phyloP scores from a whole-genome alignment of 805 yeast genomes.

The Saccharomyces mikatae region DNA sequence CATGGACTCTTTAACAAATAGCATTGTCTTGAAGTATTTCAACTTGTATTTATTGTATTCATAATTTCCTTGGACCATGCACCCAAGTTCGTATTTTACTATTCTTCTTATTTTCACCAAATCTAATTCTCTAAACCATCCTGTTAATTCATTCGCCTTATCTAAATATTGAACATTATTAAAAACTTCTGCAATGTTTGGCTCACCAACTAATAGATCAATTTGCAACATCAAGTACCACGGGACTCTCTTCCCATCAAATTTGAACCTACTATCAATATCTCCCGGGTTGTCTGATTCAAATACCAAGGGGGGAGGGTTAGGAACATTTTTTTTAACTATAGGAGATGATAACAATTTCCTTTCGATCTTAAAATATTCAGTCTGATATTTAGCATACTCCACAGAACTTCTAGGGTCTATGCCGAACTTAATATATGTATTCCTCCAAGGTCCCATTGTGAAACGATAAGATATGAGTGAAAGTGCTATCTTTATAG shows the following conservation, averaged over 20 bases:
- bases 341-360: slow-evolving; percentile 19
- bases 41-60: slow-evolving; percentile 36
- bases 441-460: slow-evolving; percentile 92
- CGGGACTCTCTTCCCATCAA: slow-evolving; percentile 68
- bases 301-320: slow-evolving; percentile 27
- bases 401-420: slow-evolving; percentile 56
- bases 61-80: slow-evolving; percentile 45
- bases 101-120: slow-evolving; percentile 60
- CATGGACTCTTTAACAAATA: slow-evolving; percentile 33
- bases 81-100: slow-evolving; percentile 61
- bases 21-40: slow-evolving; percentile 35
- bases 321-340: slow-evolving; percentile 26
- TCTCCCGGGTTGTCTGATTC: slow-evolving; percentile 28
- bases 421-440: slow-evolving; percentile 69
- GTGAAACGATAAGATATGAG: slow-evolving; percentile 73
- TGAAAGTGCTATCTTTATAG: slow-evolving; percentile 72
- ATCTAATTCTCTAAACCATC: slow-evolving; percentile 68
- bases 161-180: slow-evolving; percentile 47
- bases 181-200: slow-evolving; percentile 43
- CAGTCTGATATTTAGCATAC: slow-evolving; percentile 70
- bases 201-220: slow-evolving; percentile 63
- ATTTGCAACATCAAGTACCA: slow-evolving; percentile 65
- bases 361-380: slow-evolving; percentile 50
- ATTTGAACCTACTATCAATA: slow-evolving; percentile 45
- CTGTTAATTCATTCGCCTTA: slow-evolving; percentile 35